Conservation (phyloP, 345 rosid genomes). For the Eucalyptus sideroxylon region DNA sequence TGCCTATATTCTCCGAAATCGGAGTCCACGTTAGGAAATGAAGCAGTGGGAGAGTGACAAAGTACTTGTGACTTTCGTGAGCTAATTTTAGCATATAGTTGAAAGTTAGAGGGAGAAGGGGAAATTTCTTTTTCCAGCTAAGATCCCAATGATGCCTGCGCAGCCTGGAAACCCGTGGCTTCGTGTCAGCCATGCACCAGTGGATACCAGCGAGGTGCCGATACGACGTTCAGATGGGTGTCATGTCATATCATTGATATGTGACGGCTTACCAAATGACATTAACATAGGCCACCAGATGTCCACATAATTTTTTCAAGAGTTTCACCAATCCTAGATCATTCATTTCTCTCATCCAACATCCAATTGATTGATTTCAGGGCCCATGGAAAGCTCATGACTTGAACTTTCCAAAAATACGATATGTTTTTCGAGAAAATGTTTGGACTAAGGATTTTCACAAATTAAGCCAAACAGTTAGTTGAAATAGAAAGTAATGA, state of each 20-base stretch:
- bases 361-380: not conserved
- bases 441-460: not conserved
- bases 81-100: not conserved
- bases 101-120: not conserved
- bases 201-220: not conserved
- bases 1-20: not conserved
- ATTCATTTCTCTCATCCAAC: not conserved
- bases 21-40: not conserved
- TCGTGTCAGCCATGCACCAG: not conserved
- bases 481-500: not conserved
- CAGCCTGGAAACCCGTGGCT: not conserved
- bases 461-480: not conserved
- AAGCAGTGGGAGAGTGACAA: not conserved
- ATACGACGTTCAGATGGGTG: not conserved
- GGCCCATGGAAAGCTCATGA: not conserved
- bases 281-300: not conserved
- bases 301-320: not conserved
- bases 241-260: not conserved
- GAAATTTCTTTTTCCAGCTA: not conserved
- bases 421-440: not conserved
- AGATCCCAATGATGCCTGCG: not conserved
- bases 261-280: not conserved
- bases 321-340: not conserved
- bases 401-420: not conserved
- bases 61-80: not conserved